Percentiles rank a stretch among this genome's conserved stretches.
These are phyloP conservation scores for Selenicereus undatus DNA, from an alignment of 148 eudicot genomes.

Conservation along the genomic window DNA sequence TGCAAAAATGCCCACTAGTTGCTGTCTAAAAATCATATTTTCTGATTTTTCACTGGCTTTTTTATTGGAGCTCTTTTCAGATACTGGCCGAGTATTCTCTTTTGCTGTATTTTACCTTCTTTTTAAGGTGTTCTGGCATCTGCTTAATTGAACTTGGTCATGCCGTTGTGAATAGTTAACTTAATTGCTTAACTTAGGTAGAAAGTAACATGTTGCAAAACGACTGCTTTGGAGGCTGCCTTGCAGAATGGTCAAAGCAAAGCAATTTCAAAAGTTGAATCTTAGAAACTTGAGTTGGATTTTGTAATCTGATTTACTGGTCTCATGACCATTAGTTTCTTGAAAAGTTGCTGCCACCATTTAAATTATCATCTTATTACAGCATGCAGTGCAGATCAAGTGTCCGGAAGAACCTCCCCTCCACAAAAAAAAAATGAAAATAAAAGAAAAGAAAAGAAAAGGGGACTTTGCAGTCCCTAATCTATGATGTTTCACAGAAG, in stretches of 20 bases:
- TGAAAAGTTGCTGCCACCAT: not conserved
- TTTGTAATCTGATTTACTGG: not conserved
- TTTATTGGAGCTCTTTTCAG: not conserved
- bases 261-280: not conserved
- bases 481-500: no score
- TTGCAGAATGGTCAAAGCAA: not conserved
- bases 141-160: not conserved
- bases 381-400: not conserved
- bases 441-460: no score
- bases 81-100: not conserved
- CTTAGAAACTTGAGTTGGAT: not conserved
- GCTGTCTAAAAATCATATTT: not conserved
- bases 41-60: not conserved
- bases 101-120: not conserved
- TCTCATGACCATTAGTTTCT: not conserved
- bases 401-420: not conserved
- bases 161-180: not conserved
- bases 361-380: not conserved
- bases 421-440: not conserved
- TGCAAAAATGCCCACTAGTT: not conserved
- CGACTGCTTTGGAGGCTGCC: not conserved
- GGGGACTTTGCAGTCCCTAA: not conserved
- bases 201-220: no score
- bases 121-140: not conserved
- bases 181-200: not conserved